These are phyloP conservation scores for Orbilia brochopaga DNA, from an alignment of 2,329 filamentous ascomycete species.

Conservation along the genomic window DNA sequence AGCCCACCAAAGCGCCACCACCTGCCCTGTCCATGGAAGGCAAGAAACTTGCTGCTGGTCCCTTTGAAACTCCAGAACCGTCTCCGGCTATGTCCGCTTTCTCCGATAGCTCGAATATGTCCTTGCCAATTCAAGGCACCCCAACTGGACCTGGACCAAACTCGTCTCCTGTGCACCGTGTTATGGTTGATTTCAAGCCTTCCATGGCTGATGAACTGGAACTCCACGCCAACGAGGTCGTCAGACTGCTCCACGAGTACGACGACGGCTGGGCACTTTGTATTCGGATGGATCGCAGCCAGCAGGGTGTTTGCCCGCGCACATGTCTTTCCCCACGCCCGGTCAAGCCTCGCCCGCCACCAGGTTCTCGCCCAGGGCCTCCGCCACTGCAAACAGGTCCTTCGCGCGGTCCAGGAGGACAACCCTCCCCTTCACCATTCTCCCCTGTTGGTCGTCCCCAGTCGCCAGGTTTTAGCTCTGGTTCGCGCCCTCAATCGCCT, in stretches of 20 bases:
- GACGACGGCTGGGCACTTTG: conserved; percentile 98
- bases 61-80: conserved; percentile 54
- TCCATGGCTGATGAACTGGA: conserved; percentile 91
- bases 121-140: conserved; percentile 40
- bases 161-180: conserved; percentile 75
- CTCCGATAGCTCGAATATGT: conserved; percentile 47
- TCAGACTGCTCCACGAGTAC: conserved; percentile 90
- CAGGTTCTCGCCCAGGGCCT: conserved; percentile 33
- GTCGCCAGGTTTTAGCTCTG: conserved; percentile 39
- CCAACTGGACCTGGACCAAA: conserved; percentile 18
- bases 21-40: conserved; percentile 53
- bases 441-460: conserved; percentile 39
- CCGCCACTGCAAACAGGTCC: conserved; percentile 22
- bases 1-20: conserved; percentile 59
- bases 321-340: conserved; percentile 92
- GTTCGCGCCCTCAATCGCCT: conserved; percentile 46
- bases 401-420: conserved; percentile 18
- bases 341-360: conserved; percentile 75
- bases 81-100: conserved; percentile 51
- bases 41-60: conserved; percentile 56
- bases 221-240: conserved; percentile 78
- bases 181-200: conserved; percentile 91
- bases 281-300: conserved; percentile 83
- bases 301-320: conserved; percentile 90
- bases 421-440: conserved; percentile 6